Conservation (phyloP, 768 basidiomycete genomes). For the Tephrocybe rancida region DNA sequence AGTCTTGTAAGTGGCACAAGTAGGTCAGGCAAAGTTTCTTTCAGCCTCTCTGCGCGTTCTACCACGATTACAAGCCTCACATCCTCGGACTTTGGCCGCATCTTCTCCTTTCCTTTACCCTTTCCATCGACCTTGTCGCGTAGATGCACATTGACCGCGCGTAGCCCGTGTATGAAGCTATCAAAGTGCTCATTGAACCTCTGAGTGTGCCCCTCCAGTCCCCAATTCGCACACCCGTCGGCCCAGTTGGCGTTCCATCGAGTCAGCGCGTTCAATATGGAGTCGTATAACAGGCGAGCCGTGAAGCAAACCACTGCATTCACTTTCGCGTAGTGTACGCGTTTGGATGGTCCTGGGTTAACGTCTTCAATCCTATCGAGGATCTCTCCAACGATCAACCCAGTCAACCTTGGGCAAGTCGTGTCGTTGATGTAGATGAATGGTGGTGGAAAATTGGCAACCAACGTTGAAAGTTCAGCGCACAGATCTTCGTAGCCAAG, state of each 20-base stretch:
- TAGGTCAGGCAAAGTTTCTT: slow-evolving; percentile 62
- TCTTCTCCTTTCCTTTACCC: slow-evolving; percentile 28
- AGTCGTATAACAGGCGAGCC: slow-evolving; percentile 65
- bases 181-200: slow-evolving; percentile 70
- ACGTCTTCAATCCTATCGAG: slow-evolving; percentile 26
- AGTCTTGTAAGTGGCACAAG: slow-evolving; percentile 73
- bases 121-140: slow-evolving; percentile 12
- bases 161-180: slow-evolving; percentile 69
- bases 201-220: slow-evolving; percentile 33
- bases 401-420: slow-evolving; percentile 46
- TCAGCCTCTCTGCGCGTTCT: slow-evolving; percentile 69
- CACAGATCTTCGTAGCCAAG: slow-evolving; percentile 22
- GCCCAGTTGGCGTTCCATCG: slow-evolving; percentile 60
- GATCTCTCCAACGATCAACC: slow-evolving; percentile 41
- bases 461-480: slow-evolving; percentile 37
- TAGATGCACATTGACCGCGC: slow-evolving; percentile 35
- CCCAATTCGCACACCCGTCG: slow-evolving; percentile 64
- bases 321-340: slow-evolving; percentile 45
- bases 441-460: slow-evolving; percentile 50
- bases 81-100: slow-evolving; percentile 19
- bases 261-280: slow-evolving; percentile 61
- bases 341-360: slow-evolving; percentile 21
- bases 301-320: slow-evolving; percentile 65
- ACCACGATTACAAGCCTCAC: slow-evolving; percentile 61
- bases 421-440: slow-evolving; percentile 73